A percentile compares a stretch with the other conserved stretches of the same genome.
Conservation (phyloP, 192 early-diverging fungal genomes). For the Coemansia sp. region DNA sequence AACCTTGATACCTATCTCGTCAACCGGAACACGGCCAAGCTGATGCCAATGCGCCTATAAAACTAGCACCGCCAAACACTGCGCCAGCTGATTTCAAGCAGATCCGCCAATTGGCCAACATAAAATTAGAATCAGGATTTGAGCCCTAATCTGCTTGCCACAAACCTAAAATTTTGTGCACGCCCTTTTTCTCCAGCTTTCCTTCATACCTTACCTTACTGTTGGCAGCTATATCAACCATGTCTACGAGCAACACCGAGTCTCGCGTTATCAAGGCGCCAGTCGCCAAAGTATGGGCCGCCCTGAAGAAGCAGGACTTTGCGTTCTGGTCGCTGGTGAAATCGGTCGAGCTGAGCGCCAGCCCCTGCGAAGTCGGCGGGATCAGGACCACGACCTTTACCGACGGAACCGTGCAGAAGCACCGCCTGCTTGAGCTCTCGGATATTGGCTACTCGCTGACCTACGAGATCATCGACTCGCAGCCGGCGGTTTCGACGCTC, state of each 20-base stretch:
- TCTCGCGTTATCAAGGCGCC: constrained; percentile 46
- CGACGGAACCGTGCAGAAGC: constrained; percentile 56
- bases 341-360: constrained; percentile 26
- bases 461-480: constrained; percentile 56
- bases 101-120: no score
- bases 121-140: no score
- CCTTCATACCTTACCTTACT: no score
- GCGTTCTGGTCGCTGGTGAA: constrained; percentile 49
- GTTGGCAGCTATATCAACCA: not conserved
- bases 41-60: no score
- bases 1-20: no score
- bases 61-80: no score
- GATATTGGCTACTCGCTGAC: constrained; percentile 50
- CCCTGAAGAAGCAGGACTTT: constrained; percentile 37
- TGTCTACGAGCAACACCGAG: constrained; percentile 30
- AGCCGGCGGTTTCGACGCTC: constrained; percentile 52
- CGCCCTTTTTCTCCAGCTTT: not conserved
- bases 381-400: constrained; percentile 51
- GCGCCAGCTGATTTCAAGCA: no score
- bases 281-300: constrained; percentile 27
- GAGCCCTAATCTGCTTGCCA: no score
- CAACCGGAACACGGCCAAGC: no score
- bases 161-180: no score
- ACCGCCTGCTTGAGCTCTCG: constrained; percentile 55
- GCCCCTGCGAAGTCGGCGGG: constrained; percentile 46